phyloP scores from a whole-genome alignment of 306 rosid species.

The Malus sieversii region DNA sequence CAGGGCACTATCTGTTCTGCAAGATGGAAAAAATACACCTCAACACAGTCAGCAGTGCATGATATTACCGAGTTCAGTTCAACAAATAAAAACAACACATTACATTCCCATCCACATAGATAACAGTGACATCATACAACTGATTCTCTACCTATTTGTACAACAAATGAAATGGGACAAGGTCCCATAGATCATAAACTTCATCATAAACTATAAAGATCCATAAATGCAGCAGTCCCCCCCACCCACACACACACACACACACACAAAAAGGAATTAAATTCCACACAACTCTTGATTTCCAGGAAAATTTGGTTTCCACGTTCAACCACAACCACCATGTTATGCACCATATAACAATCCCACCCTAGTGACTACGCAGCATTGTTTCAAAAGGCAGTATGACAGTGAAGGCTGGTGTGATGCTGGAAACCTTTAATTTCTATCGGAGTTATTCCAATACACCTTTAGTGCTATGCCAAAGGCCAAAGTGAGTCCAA shows the following conservation, averaged over 20 bases:
- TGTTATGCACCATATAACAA: neutral
- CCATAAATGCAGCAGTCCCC: neutral
- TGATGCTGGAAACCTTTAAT: neutral
- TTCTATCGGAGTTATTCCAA: neutral
- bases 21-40: conserved; percentile 21
- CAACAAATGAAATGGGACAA: neutral
- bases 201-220: neutral
- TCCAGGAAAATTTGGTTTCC: neutral
- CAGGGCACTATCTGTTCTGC: conserved; percentile 96
- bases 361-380: neutral
- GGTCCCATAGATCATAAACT: neutral
- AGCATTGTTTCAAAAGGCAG: neutral
- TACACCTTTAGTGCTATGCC: neutral
- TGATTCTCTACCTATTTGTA: neutral
- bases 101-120: neutral
- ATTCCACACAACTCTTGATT: neutral
- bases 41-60: conserved; percentile 10
- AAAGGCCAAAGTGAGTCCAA: neutral
- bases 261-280: no score
- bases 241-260: no score
- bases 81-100: neutral
- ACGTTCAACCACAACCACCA: neutral
- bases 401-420: neutral
- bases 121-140: neutral
- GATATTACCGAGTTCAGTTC: neutral